Conservation (phyloP, 306 rosid genomes). For the Trifolium repens region DNA sequence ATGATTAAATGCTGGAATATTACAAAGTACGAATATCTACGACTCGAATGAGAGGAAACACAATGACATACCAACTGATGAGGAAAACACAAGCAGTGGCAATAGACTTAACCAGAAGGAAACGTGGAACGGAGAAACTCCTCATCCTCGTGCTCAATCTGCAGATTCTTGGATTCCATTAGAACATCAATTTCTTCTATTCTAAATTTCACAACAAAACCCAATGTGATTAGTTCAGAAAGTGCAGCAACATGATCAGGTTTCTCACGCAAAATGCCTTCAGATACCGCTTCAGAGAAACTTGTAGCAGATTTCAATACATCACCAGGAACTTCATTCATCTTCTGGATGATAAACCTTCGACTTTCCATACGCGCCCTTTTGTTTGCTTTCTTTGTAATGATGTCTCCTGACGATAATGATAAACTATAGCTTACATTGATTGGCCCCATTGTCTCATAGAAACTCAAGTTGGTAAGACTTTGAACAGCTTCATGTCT, state of each 20-base stretch:
- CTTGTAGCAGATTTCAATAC: neutral
- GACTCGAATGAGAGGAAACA: too few species aligned
- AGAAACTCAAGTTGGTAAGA: neutral
- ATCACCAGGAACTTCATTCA: neutral
- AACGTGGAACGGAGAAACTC: conserved; percentile 56
- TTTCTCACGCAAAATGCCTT: conserved; percentile 60
- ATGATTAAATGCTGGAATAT: neutral
- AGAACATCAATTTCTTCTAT: conserved; percentile 56
- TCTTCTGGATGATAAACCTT: conserved; percentile 49
- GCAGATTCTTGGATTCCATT: conserved; percentile 72
- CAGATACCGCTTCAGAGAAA: conserved; percentile 65
- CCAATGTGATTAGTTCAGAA: conserved; percentile 68
- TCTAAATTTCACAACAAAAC: conserved; percentile 56
- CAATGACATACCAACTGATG: too few species aligned
- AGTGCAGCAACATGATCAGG: conserved; percentile 55
- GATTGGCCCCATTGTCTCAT: neutral
- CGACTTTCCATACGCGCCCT: conserved; percentile 53
- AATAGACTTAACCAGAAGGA: conserved; percentile 39
- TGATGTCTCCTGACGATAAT: neutral
- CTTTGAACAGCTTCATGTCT: neutral
- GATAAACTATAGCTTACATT: neutral
- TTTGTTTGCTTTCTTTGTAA: conserved; percentile 39
- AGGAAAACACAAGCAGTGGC: neutral
- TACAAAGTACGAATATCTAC: conserved; percentile 2
- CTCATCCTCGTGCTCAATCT: conserved; percentile 66